phyloP scores from a whole-genome alignment of 495 filamentous ascomycete species.

The Daldinia childiae region DNA sequence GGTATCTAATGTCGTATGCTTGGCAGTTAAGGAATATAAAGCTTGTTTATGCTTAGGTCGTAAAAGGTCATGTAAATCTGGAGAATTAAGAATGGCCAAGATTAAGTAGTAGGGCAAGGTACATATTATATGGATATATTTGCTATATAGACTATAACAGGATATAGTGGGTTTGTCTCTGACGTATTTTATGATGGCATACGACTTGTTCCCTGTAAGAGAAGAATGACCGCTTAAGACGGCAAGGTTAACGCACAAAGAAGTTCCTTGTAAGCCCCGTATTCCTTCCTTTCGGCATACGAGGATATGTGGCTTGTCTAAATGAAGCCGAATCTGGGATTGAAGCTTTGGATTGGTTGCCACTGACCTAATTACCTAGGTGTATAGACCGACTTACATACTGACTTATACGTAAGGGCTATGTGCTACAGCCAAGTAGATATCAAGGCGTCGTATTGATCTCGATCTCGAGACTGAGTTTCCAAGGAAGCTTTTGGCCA shows the following conservation, averaged over 20 bases:
- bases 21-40: conserved; percentile 7
- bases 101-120: neutral
- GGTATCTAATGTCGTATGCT: conserved; percentile 12
- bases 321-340: conserved; percentile 16
- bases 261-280: conserved; percentile 11
- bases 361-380: neutral
- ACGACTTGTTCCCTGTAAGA: conserved; percentile 15
- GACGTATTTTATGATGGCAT: conserved; percentile 40
- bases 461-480: conserved; percentile 26
- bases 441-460: conserved; percentile 19
- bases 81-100: conserved; percentile 26
- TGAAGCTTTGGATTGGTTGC: conserved; percentile 32
- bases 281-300: conserved; percentile 8
- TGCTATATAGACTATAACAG: conserved; percentile 13
- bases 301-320: conserved; percentile 33
- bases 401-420: conserved; percentile 13
- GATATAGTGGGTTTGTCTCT: conserved; percentile 16
- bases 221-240: conserved; percentile 22
- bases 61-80: conserved; percentile 25
- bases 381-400: neutral
- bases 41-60: conserved; percentile 20
- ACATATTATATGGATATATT: conserved; percentile 40
- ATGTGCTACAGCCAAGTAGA: conserved; percentile 12
- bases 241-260: conserved; percentile 27
- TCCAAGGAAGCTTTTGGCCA: conserved; percentile 4